Evolutionary conservation across 2,329 filamentous ascomycete species (phyloP).

Genomic region (Sordariomycetes sp.): DNA sequence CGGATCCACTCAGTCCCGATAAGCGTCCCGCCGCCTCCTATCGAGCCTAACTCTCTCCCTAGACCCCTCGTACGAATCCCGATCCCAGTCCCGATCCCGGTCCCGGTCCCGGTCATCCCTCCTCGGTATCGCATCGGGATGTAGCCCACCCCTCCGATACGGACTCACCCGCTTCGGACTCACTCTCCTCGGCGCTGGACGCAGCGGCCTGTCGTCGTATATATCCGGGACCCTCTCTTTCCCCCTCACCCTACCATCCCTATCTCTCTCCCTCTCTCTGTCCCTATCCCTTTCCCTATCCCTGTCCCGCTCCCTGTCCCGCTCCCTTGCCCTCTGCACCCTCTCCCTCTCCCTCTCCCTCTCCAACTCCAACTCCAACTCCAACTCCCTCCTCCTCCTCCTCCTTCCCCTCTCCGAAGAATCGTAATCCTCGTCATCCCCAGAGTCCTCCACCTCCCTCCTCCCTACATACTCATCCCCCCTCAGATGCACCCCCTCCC

Average conservation of each 20-base stretch:
- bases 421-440: not conserved
- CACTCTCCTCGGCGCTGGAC: not conserved
- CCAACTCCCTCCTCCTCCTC: constrained; percentile 1
- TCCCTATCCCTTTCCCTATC: constrained; percentile 20
- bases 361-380: too few relatives aligned
- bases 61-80: constrained; percentile 13
- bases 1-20: constrained; percentile 10
- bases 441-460: not conserved
- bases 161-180: not conserved
- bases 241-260: constrained; percentile 19
- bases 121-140: not conserved
- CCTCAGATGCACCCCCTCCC: not conserved
- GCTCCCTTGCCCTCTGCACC: not conserved
- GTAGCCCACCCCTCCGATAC: not conserved
- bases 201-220: constrained; percentile 1
- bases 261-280: constrained; percentile 18
- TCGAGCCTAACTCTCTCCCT: constrained; percentile 21
- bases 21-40: constrained; percentile 15
- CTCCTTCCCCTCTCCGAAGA: not conserved
- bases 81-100: too few relatives aligned
- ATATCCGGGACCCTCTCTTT: constrained; percentile 12
- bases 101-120: not conserved
- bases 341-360: constrained; percentile 3
- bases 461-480: not conserved
- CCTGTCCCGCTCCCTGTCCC: constrained; percentile 15